A percentile compares a stretch with the other conserved stretches of the same genome.
Conservation (phyloP, 805 yeast genomes). For the Kockiozyma suomiensis region DNA sequence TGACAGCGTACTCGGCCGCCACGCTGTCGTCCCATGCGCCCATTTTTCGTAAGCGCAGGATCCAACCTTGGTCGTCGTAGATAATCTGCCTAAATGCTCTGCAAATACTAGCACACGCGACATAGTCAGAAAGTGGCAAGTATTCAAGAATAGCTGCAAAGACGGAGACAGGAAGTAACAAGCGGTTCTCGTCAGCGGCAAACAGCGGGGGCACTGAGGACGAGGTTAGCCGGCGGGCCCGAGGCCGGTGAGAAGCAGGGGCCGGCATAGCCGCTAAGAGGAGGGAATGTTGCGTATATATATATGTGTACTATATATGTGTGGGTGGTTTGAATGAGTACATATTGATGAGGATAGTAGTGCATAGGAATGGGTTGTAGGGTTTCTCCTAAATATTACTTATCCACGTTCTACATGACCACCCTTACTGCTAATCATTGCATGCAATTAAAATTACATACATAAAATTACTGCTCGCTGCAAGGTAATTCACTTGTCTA, state of each 20-base stretch:
- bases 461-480: too few species aligned
- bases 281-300: neutral
- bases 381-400: too few species aligned
- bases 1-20: conserved; percentile 13
- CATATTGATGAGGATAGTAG: too few species aligned
- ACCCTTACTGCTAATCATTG: too few species aligned
- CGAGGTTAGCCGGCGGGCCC: conserved; percentile 15
- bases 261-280: neutral
- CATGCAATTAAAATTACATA: too few species aligned
- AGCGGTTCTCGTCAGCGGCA: conserved; percentile 3
- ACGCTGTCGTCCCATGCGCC: conserved; percentile 43
- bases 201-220: conserved; percentile 26
- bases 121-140: conserved; percentile 27
- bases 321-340: too few species aligned
- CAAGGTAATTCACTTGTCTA: conserved; percentile 4
- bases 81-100: conserved; percentile 31
- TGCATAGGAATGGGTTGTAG: too few species aligned
- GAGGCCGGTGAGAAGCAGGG: neutral
- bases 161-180: conserved; percentile 12
- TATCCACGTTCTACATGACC: too few species aligned
- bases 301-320: too few species aligned
- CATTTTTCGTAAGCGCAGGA: conserved; percentile 21
- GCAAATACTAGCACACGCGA: conserved; percentile 32
- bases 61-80: conserved; percentile 33
- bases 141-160: conserved; percentile 12